phyloP scores from a whole-genome alignment of 768 basidiomycete species.

The Lactarius akahatsu region DNA sequence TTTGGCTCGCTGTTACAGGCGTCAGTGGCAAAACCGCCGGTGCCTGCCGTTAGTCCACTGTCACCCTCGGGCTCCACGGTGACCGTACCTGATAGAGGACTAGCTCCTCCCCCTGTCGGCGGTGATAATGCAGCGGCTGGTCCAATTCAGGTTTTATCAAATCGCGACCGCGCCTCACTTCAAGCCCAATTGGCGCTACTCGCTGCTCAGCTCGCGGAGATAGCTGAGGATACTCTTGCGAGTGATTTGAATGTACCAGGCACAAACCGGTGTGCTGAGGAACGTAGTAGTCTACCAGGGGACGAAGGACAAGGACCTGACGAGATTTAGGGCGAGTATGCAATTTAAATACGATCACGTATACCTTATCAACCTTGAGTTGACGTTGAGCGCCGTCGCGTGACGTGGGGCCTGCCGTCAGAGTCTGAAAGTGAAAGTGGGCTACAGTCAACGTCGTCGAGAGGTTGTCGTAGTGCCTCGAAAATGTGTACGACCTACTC shows the following conservation, averaged over 20 bases:
- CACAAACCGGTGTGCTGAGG: slow-evolving; percentile 8
- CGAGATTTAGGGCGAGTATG: slow-evolving; percentile 22
- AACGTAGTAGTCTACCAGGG: slow-evolving; percentile 2
- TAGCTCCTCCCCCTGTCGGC: slow-evolving; percentile 6
- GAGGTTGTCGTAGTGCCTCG: too few species aligned
- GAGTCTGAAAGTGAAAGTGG: neutral
- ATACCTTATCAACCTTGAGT: neutral
- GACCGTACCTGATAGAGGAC: neutral
- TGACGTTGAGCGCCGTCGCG: neutral
- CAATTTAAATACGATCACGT: neutral
- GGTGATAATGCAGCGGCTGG: slow-evolving; percentile 18
- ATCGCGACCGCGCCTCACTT: slow-evolving; percentile 59
- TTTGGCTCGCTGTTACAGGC: slow-evolving; percentile 55
- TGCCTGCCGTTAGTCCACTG: slow-evolving; percentile 14
- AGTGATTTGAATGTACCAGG: slow-evolving; percentile 22
- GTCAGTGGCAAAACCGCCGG: slow-evolving; percentile 31
- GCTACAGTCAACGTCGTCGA: neutral
- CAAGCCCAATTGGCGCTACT: slow-evolving; percentile 73
- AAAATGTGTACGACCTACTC: neutral
- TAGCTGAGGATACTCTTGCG: slow-evolving; percentile 44
- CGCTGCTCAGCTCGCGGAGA: slow-evolving; percentile 69
- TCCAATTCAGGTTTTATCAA: slow-evolving; percentile 36
- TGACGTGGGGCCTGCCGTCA: neutral
- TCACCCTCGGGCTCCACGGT: neutral
- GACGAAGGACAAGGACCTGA: slow-evolving; percentile 22